Evolutionary conservation across 106 monocot genomes (phyloP).

Genomic region (Alisma plantagoaquatica): DNA sequence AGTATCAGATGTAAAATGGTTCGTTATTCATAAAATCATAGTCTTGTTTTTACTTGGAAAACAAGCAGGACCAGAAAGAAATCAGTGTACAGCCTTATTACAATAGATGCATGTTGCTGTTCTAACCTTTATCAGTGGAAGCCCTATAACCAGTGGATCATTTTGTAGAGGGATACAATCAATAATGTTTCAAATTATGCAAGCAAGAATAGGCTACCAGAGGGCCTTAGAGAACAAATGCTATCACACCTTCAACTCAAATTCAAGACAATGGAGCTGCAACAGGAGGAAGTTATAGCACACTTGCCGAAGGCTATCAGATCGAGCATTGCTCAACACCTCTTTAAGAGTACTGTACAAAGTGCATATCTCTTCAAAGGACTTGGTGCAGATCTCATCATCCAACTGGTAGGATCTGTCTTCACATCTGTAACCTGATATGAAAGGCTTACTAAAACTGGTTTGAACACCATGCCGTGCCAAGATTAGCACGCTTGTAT

Average conservation of each 20-base stretch:
- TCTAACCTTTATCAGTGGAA: no score
- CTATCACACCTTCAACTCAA: constrained; percentile 46
- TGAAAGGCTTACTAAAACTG: no score
- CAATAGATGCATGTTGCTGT: no score
- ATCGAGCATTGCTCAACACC: constrained; percentile 48
- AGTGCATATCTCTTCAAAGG: constrained; percentile 49
- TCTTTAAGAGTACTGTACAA: constrained; percentile 30
- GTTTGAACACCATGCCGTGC: no score
- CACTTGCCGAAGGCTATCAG: constrained; percentile 56
- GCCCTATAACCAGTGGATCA: no score
- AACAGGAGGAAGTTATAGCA: constrained; percentile 43
- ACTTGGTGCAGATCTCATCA: constrained; percentile 33
- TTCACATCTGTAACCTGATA: no score
- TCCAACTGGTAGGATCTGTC: constrained; percentile 41
- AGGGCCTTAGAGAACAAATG: constrained; percentile 36
- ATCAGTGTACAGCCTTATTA: no score
- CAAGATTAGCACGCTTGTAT: no score
- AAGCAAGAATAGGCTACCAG: constrained; percentile 34
- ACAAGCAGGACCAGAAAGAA: no score
- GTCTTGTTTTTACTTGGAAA: no score
- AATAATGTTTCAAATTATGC: constrained; percentile 28
- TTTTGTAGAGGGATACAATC: constrained; percentile 38
- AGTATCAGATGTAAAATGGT: no score
- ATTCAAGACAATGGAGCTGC: constrained; percentile 47
- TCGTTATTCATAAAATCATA: no score